A percentile compares a stretch with the other conserved stretches of the same genome.
phyloP scores from a whole-genome alignment of 495 filamentous ascomycete genomes.

The Amorphotheca resinae region DNA sequence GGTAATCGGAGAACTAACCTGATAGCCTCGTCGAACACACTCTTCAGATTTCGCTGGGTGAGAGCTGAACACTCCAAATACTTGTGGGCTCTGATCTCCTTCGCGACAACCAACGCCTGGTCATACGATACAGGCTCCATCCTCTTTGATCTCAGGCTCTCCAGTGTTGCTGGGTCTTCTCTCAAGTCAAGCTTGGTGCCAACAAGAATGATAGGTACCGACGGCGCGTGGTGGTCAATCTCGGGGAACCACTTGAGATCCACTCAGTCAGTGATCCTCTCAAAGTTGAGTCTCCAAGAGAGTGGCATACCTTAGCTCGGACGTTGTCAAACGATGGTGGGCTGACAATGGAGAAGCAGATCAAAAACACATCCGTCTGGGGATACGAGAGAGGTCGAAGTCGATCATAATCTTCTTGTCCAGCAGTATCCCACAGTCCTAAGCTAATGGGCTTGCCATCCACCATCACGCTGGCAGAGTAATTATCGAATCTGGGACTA shows the following conservation, averaged over 20 bases:
- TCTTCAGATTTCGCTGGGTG: slow-evolving; percentile 91
- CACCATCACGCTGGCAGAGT: slow-evolving; percentile 97
- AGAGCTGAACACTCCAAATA: slow-evolving; percentile 98
- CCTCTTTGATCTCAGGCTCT: slow-evolving; percentile 66
- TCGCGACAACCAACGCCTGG: slow-evolving; percentile 69
- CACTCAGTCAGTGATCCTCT: slow-evolving; percentile 3
- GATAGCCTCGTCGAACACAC: slow-evolving; percentile 96
- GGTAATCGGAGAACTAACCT: slow-evolving; percentile 39
- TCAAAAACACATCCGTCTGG: slow-evolving; percentile 95
- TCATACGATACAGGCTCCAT: slow-evolving; percentile 91
- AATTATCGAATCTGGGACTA: slow-evolving; percentile 80
- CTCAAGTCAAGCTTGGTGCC: slow-evolving; percentile 95
- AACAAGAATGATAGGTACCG: slow-evolving; percentile 91
- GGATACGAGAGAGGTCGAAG: slow-evolving; percentile 92
- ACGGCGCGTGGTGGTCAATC: slow-evolving; percentile 91
- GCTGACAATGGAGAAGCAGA: slow-evolving; percentile 97
- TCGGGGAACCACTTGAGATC: slow-evolving; percentile 66
- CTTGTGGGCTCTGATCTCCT: slow-evolving; percentile 87
- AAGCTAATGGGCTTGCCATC: slow-evolving; percentile 94
- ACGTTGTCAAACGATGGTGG: slow-evolving; percentile 97
- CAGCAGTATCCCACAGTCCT: slow-evolving; percentile 96
- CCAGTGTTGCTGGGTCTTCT: slow-evolving; percentile 72
- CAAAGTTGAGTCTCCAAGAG: slow-evolving; percentile 9
- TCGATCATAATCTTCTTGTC: slow-evolving; percentile 83
- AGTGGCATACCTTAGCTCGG: slow-evolving; percentile 54